Percentiles rank a stretch among this genome's conserved stretches.
Conservation (phyloP, 202 grass and related monocot genomes). For the Zizania palustris region DNA sequence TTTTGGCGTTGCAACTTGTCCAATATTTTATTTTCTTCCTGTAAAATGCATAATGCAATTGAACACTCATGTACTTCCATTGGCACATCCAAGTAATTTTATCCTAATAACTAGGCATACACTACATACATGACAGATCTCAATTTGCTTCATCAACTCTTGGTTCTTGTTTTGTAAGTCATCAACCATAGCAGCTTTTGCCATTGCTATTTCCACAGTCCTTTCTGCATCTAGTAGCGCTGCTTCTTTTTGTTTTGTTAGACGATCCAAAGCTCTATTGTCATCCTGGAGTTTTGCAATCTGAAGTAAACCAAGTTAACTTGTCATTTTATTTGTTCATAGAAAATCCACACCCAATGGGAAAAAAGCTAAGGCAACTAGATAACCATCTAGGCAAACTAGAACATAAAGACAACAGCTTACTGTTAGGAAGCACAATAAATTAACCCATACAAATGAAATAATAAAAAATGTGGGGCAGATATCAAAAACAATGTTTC, state of each 20-base stretch:
- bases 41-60: conserved; percentile 38
- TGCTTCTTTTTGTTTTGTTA: conserved; percentile 97
- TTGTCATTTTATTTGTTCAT: conserved; percentile 36
- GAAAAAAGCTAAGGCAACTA: conserved; percentile 13
- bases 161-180: conserved; percentile 98
- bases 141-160: conserved; percentile 97
- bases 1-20: conserved; percentile 96
- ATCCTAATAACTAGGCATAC: conserved; percentile 28
- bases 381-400: not conserved
- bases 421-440: conserved; percentile 1
- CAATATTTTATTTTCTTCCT: conserved; percentile 99
- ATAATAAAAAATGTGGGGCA: not conserved
- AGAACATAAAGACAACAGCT: not conserved
- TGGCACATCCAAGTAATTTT: conserved; percentile 17
- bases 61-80: conserved; percentile 17
- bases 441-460: conserved; percentile 9
- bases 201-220: conserved; percentile 83
- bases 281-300: conserved; percentile 87
- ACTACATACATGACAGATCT: conserved; percentile 89
- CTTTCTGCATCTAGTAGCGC: conserved; percentile 91
- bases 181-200: conserved; percentile 96
- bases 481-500: conserved; percentile 27
- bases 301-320: conserved; percentile 48
- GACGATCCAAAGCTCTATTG: conserved; percentile 93
- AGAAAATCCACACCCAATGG: conserved; percentile 16